Evolutionary conservation across 1,284 basidiomycete species (phyloP), one percentile per base, ranked within the genome.

Genomic region (Microbotryum intermedium): DNA sequence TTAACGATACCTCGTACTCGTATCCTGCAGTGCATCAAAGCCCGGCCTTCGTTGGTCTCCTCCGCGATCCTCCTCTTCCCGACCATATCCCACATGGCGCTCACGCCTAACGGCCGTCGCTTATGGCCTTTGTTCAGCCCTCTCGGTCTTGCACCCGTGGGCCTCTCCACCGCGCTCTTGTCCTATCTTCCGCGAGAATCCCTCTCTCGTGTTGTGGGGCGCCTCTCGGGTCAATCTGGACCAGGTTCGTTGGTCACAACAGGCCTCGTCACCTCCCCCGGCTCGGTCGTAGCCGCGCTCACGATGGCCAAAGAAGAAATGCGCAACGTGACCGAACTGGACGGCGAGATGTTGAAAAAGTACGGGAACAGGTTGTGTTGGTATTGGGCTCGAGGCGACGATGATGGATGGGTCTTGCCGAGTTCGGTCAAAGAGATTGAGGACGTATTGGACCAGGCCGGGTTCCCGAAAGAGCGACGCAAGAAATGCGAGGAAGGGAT

Each of bases 71-170:
- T 60, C 28, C 59, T 69, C 25, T 69, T 69, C 54, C 68, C 68
- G 1, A 66, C 68, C 43, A 48, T 67, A 45, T 69, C 66, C 0
- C 57, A 61, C 58, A 67, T 69, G 61, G 56, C 61, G 5, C 10
- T 18, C 16, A 64, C 66, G 3, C 61, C 57, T 6, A 67, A 69
- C 57, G 68, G 66, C 18, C 55, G 47, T 10, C 53, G 47, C 16
- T 53, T 69, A 9, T 58, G 57, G 9, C 63, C 59, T 6, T 48
- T 67, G 21, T 63, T 67, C 60, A 50, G 53, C 18, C 44, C 55
- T 6, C 13, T 59, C 59, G 58, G 9, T 54, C 59, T 44, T 57
- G 59, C 48, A 23, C 61, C 66, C 13, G 44, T 68, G 25, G 60
- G 58, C 59, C 57, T 56, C 57, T 51, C 61, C n/a, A 61, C 62